Base-by-base conservation (phyloP, 2,329 filamentous ascomycete species). In the Berkeleyomyces basicola region DNA sequence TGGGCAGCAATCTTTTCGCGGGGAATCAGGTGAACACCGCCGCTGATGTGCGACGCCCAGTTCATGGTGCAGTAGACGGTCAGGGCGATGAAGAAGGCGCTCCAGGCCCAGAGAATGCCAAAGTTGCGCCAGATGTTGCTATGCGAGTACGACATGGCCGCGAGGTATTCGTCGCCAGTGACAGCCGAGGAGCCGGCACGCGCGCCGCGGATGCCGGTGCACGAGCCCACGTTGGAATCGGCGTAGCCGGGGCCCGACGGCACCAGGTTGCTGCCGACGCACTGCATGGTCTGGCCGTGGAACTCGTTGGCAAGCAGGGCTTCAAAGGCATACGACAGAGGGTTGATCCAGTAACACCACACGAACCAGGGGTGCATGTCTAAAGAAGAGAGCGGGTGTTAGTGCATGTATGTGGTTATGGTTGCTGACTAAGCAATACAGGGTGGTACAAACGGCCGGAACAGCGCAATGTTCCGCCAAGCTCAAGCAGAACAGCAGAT, bases 271-370 rank as follows among this genome's bases (percentile, higher is more conserved):
- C 65, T 66, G 2, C 72, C 75, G 2, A 76, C 76, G 63, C 81
- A 83, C 0, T 74, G 72, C 16, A 83, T 77, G 1, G 68, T 74
- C 68, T 85, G 73, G 42, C 72, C 73, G 66, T 86, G 77, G 63
- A 90, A 88, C 69, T 90, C 86, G 67, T 90, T 90, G 0, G 83
- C 76, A 68, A 89, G 76, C 0, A 90, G 71, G 0, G 79, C 80
- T 66, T 88, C 83, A 63, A 88, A 90, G 0, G 77, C 83, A 64
- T 88, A 89, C 0, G 85, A 81, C 2, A 90, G 73, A 0, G 86
- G 86, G 66, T 86, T 78, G 31, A 85, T 78, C 80, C 82, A 84
- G 65, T 78, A 83, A 2, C 85, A 70, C 83, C 83, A 86, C 2
- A 75, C 72, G 33, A 86, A 79, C 81, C 82, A 85, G 0, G 79